phyloP scores from a whole-genome alignment of 1,284 basidiomycete genomes.

The Moniliophthora roreri region DNA sequence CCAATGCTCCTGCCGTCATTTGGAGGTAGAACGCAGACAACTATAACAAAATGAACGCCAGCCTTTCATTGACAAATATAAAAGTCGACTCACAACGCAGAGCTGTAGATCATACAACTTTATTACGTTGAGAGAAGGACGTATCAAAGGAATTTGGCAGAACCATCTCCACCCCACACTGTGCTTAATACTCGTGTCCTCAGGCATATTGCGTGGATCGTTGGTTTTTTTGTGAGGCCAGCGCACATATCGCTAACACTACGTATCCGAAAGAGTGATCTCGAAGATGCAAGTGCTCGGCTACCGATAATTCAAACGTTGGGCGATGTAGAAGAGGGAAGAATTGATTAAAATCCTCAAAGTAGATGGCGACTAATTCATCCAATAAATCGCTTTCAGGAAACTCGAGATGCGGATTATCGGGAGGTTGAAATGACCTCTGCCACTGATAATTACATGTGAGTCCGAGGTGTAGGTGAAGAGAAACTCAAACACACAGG shows the following conservation, averaged over 20 bases:
- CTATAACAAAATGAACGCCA: not conserved
- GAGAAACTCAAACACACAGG: not conserved
- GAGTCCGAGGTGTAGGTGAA: not conserved
- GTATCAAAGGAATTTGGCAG: conserved; percentile 43
- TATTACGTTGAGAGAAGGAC: conserved; percentile 42
- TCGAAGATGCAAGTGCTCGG: conserved; percentile 45
- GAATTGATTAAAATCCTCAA: conserved; percentile 45
- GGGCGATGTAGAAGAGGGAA: conserved; percentile 65
- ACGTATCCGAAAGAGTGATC: conserved; percentile 57
- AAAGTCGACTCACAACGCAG: conserved; percentile 23
- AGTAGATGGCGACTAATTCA: conserved; percentile 59
- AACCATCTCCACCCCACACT: conserved; percentile 60
- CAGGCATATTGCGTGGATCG: conserved; percentile 49
- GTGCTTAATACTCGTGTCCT: conserved; percentile 18
- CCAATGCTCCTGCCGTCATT: conserved; percentile 48
- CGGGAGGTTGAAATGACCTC: not conserved
- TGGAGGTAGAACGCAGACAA: conserved; percentile 33
- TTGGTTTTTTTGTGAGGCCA: conserved; percentile 57
- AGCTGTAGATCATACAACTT: conserved; percentile 56
- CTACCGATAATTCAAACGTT: conserved; percentile 53
- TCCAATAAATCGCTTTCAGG: conserved; percentile 50
- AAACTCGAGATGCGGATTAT: conserved; percentile 27
- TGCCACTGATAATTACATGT: conserved; percentile 3
- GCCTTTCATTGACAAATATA: not conserved
- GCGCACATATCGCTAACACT: conserved; percentile 62